Evolutionary conservation across 1,284 basidiomycete species (phyloP), one percentile per base, ranked within the genome.

Genomic region (Sanghuangporus sanghuang): DNA sequence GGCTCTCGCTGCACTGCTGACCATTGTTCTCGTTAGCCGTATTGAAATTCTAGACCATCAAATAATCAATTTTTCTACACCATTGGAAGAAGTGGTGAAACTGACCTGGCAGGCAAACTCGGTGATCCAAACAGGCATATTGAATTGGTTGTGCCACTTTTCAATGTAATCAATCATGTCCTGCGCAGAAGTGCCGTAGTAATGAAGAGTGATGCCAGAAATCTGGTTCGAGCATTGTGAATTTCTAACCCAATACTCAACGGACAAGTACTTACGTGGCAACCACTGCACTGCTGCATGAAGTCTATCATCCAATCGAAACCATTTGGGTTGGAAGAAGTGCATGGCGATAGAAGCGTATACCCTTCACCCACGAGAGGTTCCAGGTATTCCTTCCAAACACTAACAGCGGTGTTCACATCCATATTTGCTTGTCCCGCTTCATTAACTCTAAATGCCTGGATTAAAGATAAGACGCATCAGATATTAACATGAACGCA

Each of bases 81-180:
- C 16, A 16, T 14, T 5, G 32, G 9, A 12, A 54, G 35, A 36
- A n/a, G 53, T 16, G 7, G 52, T 18, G 55, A 48, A 32, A 66
- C 71, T 36, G 67, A 86, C 85, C 76, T 85, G 78, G 75, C 84
- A 85, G 66, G 86, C 88, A 70, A 82, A 85, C 72, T 93, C 92
- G 3, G 90, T 92, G 60, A 90, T 73, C 80, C 78, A 81, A 61
- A 93, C 78, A 14, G 77, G 76, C 61, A 73, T 70, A 27, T 74
- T 67, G 71, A 85, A 91, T 0, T 76, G 76, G 36, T 73, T 69
- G 71, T 90, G 75, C 73, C 83, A 85, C 6, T 78, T 69, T 12
- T 71, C 71, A 42, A 87, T 72, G 70, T 85, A 86, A 3, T 66
- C 58, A 54, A 85, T 79, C 69, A 93, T 80, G 12, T 76, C 77